phyloP scores from a whole-genome alignment of 345 rosid species.

The Hibiscus trionum region DNA sequence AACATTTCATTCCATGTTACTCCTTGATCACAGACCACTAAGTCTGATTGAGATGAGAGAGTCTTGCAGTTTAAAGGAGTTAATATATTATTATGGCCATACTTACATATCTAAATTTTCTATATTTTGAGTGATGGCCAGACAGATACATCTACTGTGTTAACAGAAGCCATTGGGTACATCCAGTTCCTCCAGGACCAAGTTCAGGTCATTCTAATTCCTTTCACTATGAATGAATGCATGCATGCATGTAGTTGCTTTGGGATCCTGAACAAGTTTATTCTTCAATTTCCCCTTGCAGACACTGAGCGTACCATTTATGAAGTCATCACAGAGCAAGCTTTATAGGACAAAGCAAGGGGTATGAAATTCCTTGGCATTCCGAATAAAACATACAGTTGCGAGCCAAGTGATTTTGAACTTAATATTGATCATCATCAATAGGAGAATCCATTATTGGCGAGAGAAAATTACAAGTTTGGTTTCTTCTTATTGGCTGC shows the following conservation, averaged over 20 bases:
- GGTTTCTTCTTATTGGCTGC: not conserved
- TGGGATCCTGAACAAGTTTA: not conserved
- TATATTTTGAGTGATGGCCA: not conserved
- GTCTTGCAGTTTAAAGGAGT: too few relatives aligned
- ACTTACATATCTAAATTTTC: slow-evolving; percentile 1
- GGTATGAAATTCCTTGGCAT: not conserved
- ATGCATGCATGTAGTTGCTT: not conserved
- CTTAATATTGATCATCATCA: not conserved
- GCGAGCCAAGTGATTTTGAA: not conserved
- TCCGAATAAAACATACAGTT: not conserved
- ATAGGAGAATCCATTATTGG: not conserved
- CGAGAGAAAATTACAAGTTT: not conserved
- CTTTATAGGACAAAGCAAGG: not conserved
- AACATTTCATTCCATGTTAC: slow-evolving; percentile 12
- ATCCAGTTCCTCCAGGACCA: slow-evolving; percentile 65
- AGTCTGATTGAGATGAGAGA: not conserved
- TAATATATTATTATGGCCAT: not conserved
- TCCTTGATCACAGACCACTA: not conserved
- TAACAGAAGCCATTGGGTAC: slow-evolving; percentile 46
- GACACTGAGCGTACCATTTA: slow-evolving; percentile 35
- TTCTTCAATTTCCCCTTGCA: slow-evolving; percentile 14
- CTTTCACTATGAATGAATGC: not conserved
- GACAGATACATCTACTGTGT: slow-evolving; percentile 33
- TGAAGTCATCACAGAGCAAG: slow-evolving; percentile 18
- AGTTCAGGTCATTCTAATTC: not conserved